These are phyloP conservation scores for Melastoma candidum DNA, from an alignment of 441 rosid species.

Conservation along the genomic window DNA sequence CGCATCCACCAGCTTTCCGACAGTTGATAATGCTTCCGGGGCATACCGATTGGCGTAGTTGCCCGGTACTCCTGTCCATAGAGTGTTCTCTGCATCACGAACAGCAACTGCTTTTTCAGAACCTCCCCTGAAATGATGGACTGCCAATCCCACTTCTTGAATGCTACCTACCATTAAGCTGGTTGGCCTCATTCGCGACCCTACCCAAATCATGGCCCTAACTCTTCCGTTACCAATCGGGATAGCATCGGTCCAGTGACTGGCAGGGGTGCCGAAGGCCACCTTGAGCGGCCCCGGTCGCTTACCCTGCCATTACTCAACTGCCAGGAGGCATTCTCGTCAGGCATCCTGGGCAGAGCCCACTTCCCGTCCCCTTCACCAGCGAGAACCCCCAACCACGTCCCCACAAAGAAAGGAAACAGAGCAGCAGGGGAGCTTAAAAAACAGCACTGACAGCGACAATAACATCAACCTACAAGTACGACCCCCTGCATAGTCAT, in stretches of 20 bases:
- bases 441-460: too few species aligned
- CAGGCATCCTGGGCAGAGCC: slow-evolving; percentile 3
- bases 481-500: too few species aligned
- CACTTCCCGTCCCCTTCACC: neutral
- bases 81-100: slow-evolving; percentile 12
- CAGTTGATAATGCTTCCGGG: slow-evolving; percentile 10
- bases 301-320: neutral
- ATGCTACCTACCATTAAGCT: slow-evolving; percentile 13
- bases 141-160: too few species aligned
- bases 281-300: slow-evolving; percentile 9
- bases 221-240: slow-evolving; percentile 20
- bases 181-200: slow-evolving; percentile 12
- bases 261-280: slow-evolving; percentile 13
- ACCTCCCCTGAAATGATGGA: too few species aligned
- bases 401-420: too few species aligned
- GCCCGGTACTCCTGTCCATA: slow-evolving; percentile 19
- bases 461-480: too few species aligned
- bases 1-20: slow-evolving; percentile 19
- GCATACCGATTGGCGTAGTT: slow-evolving; percentile 15
- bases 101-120: too few species aligned
- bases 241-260: slow-evolving; percentile 15
- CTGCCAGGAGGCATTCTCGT: slow-evolving; percentile 7
- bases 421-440: too few species aligned
- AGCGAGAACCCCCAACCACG: too few species aligned
- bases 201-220: slow-evolving; percentile 23